A percentile compares a stretch with the other conserved stretches of the same genome.
Evolutionary conservation across 768 basidiomycete genomes (phyloP).

Genomic region (Exidia glandulosa): DNA sequence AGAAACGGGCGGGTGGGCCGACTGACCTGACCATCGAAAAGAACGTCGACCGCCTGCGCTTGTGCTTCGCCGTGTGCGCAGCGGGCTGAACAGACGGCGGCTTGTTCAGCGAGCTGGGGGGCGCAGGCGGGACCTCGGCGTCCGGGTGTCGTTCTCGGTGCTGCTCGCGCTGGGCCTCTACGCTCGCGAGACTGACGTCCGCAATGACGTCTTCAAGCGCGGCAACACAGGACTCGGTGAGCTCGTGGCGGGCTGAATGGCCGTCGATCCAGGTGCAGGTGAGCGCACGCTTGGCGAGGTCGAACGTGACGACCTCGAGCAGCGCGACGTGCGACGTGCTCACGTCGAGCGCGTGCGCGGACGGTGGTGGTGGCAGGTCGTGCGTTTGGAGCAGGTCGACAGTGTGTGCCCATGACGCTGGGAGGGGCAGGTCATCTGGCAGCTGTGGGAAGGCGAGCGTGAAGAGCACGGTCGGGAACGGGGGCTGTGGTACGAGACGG

Average conservation of each 20-base stretch:
- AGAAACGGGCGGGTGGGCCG: not conserved
- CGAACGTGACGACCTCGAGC: slow-evolving; percentile 50
- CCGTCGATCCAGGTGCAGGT: slow-evolving; percentile 51
- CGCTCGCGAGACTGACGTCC: slow-evolving; percentile 28
- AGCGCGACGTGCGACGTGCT: slow-evolving; percentile 45
- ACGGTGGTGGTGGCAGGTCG: slow-evolving; percentile 40
- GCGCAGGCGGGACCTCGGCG: not conserved
- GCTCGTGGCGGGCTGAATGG: slow-evolving; percentile 35
- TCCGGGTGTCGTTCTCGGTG: slow-evolving; percentile 10
- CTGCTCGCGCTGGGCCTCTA: slow-evolving; percentile 7
- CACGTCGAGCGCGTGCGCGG: slow-evolving; percentile 51
- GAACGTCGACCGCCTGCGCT: slow-evolving; percentile 51
- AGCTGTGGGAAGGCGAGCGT: slow-evolving; percentile 39
- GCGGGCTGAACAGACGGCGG: slow-evolving; percentile 14
- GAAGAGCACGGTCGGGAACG: slow-evolving; percentile 48
- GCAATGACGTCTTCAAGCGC: slow-evolving; percentile 39
- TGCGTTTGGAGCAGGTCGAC: slow-evolving; percentile 39
- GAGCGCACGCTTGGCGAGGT: slow-evolving; percentile 37
- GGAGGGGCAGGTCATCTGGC: slow-evolving; percentile 30
- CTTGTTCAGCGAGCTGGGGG: slow-evolving; percentile 3
- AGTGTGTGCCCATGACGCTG: slow-evolving; percentile 44
- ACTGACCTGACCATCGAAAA: not conserved
- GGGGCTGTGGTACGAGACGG: slow-evolving; percentile 34
- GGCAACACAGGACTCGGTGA: slow-evolving; percentile 28
- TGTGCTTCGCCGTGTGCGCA: slow-evolving; percentile 37